phyloP scores from a whole-genome alignment of 768 basidiomycete species.

The Tylopilus vinaceipallidus region DNA sequence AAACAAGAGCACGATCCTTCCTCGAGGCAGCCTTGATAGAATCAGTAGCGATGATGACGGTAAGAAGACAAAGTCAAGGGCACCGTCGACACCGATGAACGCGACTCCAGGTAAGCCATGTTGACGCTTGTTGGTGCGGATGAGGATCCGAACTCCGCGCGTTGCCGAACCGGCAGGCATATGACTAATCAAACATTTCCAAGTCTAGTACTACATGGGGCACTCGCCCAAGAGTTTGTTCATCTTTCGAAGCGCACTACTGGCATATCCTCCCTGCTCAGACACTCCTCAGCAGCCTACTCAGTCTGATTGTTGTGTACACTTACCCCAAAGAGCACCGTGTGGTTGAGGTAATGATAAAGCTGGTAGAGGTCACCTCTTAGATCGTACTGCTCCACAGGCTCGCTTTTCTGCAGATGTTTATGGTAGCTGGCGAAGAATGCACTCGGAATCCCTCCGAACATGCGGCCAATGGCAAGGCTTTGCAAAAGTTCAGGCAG shows the following conservation, averaged over 20 bases:
- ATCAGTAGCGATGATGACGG: constrained; percentile 8
- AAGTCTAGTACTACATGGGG: constrained; percentile 17
- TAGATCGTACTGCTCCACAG: constrained; percentile 60
- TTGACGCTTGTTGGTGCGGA: constrained; percentile 24
- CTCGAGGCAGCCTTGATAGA: background rate
- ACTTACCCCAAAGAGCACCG: constrained; percentile 73
- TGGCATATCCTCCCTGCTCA: constrained; percentile 47
- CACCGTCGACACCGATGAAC: constrained; percentile 19
- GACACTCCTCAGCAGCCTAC: background rate
- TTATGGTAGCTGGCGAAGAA: constrained; percentile 70
- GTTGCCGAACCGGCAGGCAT: background rate
- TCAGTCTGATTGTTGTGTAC: background rate
- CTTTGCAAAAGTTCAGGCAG: constrained; percentile 35
- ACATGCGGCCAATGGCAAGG: constrained; percentile 75
- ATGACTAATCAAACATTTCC: constrained; percentile 14
- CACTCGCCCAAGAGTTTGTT: constrained; percentile 38
- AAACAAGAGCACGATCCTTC: background rate
- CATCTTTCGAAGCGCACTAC: constrained; percentile 51
- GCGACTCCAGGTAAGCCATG: constrained; percentile 27
- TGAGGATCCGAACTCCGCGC: constrained; percentile 13
- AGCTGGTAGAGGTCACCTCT: constrained; percentile 72
- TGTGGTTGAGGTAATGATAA: constrained; percentile 83
- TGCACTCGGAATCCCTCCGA: constrained; percentile 65
- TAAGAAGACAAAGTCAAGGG: constrained; percentile 15
- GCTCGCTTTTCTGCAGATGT: constrained; percentile 60